Evolutionary conservation across 73 alveolate species (phyloP), one percentile per base, ranked within the genome.

Genomic region (Durusdinium trenchii): DNA sequence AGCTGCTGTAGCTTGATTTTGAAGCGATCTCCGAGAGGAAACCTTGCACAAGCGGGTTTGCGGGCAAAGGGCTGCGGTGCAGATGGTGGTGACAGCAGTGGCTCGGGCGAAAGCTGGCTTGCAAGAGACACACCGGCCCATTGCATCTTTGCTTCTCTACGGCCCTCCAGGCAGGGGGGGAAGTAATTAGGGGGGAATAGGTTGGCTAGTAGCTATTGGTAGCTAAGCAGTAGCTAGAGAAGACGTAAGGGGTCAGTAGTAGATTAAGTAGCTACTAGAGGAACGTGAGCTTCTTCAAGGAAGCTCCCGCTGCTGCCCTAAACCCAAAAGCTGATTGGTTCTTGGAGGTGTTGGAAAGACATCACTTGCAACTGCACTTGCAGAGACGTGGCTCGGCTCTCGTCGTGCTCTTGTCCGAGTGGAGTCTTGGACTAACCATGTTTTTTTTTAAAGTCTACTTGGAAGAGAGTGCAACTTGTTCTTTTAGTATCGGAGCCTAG

Each of bases 361-460:
- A 18, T 89, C 96, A 30, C 86, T 89, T 2, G 96, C 96, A 45
- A 48, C 96, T 0, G 96, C 96, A 38, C 45, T 89, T 10, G 96
- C 96, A 32, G 96, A 89, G 96, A 69, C 64, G 50, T 89, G 86
- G 86, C 96, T 89, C 14, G 96, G 96, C 86, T 89, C 96, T 1
- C 85, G 96, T 35, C 82, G 86, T n/a, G 96, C 96, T 50, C 61
- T 89, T 42, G 86, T 89, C 45, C 82, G 96, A 18, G 83, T 89
- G 43, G 96, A 67, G 10, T 3, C 96, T 89, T 64, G 96, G 51
- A 51, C 36, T 32, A 23, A 32, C n/a, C 73, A 32, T 23, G 30
- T 60, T 32, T 23, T 60, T 60, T 23, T 32, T 32, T 32, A 60
- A 60, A 23, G 7, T 23, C 30, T n/a, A n/a, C n/a, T n/a, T n/a